Evolutionary conservation across 805 yeast species (phyloP), one percentile per base, ranked within the genome.

Genomic region (Yarrowia phangngaensis): DNA sequence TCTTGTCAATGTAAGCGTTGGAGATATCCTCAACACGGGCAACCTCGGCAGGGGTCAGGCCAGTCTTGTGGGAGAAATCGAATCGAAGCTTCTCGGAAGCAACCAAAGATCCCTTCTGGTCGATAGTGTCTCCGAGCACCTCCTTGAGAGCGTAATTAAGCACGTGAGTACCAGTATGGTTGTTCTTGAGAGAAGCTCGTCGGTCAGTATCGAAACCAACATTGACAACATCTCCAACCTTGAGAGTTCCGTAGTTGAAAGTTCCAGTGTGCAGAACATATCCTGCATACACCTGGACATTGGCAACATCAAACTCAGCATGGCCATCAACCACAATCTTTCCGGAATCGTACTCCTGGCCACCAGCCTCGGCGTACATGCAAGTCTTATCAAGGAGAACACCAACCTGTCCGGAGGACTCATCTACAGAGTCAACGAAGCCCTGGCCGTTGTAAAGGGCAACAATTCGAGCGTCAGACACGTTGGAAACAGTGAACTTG

Each of bases 311-410:
- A 68, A 92, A 90, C 66, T 90, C 95, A 50, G 89, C 73, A 57
- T 69, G 69, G 35, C 94, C 96, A 63, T 89, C 97, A 60, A 87
- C 79, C 45, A 87, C 89, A 56, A 92, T 74, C 66, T 78, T 83
- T 69, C 99, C 99, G 32, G 94, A 84, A 65, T 92, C 99, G 62
- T 75, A 83, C 68, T 88, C 97, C 74, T 92, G 99, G 63, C 99
- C 99, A 79, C 99, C 99, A 69, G 86, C 94, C 71, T 92, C 99
- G 43, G 98, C 97, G 63, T 92, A 92, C 69, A 92, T 87, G 65
- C 94, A 92, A 19, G 97, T 86, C 66, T 79, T 83, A 64, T 92
- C 94, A 52, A 92, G 73, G 41, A 92, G 65, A 47, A 92, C 68
- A 65, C 99, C 99, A 56, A 74, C 69, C 64, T 84, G 87, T 56